A percentile compares a stretch with the other conserved stretches of the same genome.
These are phyloP conservation scores for Linum trigynum DNA, from an alignment of 345 rosid species.

Conservation along the genomic window DNA sequence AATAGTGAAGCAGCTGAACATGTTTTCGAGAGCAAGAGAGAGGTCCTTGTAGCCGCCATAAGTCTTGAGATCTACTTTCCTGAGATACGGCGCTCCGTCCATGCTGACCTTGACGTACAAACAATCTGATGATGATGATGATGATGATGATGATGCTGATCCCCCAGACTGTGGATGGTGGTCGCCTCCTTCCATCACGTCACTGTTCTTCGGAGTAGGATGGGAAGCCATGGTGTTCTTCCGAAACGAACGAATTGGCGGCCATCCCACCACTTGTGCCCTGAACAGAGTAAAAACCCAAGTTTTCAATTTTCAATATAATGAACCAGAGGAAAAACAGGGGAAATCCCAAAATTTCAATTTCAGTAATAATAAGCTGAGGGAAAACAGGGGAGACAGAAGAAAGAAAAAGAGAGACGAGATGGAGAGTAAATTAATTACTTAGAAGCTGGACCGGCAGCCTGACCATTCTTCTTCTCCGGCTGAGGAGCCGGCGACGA, in stretches of 20 bases:
- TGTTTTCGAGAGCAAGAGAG: neutral
- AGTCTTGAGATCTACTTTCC: neutral
- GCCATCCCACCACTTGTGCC: slow-evolving; percentile 96
- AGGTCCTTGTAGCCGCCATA: neutral
- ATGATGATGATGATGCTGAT: no score
- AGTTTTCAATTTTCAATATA: neutral
- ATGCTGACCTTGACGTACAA: slow-evolving; percentile 20
- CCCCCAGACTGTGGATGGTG: neutral
- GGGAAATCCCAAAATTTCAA: no score
- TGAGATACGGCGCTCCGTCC: neutral
- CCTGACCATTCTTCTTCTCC: no score
- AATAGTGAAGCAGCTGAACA: neutral
- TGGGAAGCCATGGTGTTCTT: slow-evolving; percentile 60
- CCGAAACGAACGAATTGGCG: slow-evolving; percentile 82
- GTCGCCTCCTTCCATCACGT: slow-evolving; percentile 20
- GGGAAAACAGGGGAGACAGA: slow-evolving; percentile 10
- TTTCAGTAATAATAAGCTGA: no score
- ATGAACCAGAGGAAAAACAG: neutral
- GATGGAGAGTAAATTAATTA: no score
- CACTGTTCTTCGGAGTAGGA: slow-evolving; percentile 21
- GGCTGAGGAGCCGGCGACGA: no score
- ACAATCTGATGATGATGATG: slow-evolving; percentile 11
- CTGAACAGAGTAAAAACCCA: slow-evolving; percentile 14
- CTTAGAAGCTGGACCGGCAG: no score
- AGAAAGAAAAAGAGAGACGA: neutral